Conservation (phyloP, 345 rosid species). For the Odontarrhena argentea region DNA sequence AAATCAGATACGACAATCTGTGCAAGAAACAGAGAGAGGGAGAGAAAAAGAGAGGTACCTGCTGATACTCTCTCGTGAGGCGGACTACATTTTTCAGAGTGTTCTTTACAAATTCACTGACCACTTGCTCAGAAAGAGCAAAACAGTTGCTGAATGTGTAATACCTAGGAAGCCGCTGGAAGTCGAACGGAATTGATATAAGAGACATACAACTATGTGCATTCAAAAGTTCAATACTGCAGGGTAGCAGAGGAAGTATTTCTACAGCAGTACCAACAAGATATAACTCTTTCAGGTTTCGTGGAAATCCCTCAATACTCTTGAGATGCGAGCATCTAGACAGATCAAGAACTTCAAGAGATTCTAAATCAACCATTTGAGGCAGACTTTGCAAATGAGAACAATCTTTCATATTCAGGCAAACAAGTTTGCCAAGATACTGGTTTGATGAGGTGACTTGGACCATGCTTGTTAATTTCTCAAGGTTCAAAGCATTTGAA, state of each 20-base stretch:
- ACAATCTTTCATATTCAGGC: background rate
- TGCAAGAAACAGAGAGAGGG: background rate
- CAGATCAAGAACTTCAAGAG: background rate
- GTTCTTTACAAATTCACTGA: background rate
- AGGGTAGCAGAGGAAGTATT: conserved; percentile 16
- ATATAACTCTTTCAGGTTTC: background rate
- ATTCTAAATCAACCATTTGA: background rate
- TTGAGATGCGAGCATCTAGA: background rate
- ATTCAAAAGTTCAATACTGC: background rate
- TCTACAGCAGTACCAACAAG: background rate
- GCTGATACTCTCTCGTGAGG: background rate
- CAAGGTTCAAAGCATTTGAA: background rate
- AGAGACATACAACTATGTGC: conserved; percentile 1
- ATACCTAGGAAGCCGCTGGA: background rate
- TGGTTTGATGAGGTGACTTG: background rate
- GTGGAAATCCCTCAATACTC: background rate
- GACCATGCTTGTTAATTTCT: background rate
- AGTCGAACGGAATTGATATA: too few species aligned
- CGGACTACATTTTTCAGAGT: background rate
- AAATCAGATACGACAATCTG: background rate
- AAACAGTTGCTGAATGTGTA: conserved; percentile 28
- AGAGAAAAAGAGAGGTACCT: conserved; percentile 2
- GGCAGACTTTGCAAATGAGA: background rate
- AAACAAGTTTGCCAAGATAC: background rate
- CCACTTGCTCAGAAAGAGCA: conserved; percentile 11